Evolutionary conservation across 208 protist species (phyloP).

Genomic region (Trichomonas tenax): DNA sequence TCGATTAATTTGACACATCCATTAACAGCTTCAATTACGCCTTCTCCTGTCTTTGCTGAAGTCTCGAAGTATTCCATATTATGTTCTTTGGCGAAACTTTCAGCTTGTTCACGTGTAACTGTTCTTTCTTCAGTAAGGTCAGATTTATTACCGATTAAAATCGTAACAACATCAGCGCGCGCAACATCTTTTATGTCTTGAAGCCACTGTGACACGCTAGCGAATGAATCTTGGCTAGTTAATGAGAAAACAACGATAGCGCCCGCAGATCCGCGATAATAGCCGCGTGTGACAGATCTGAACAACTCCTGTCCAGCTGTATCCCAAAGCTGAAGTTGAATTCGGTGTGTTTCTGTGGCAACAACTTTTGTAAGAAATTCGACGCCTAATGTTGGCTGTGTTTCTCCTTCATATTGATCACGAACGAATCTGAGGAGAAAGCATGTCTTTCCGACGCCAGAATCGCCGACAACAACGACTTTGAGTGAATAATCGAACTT

Average conservation of each 20-base stretch:
- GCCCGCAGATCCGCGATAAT: background rate
- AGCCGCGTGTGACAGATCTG: background rate
- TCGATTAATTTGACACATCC: background rate
- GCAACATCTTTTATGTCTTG: background rate
- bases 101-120: background rate
- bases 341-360: background rate
- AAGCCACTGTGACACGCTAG: background rate
- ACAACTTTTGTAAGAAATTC: background rate
- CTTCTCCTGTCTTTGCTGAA: background rate
- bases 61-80: slow-evolving; percentile 21
- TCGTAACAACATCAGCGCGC: background rate
- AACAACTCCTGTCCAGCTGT: background rate
- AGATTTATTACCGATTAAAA: slow-evolving; percentile 2
- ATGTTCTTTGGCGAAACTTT: background rate
- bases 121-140: background rate
- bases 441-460: slow-evolving; percentile 6
- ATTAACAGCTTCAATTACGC: background rate
- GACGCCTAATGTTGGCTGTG: background rate
- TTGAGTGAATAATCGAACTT: background rate
- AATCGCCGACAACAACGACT: background rate
- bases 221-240: background rate
- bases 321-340: background rate
- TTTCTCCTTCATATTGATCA: background rate
- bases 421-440: background rate
- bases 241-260: background rate